Evolutionary conservation across 2,329 filamentous ascomycete species (phyloP).

Genomic region (Claviceps maximensis): DNA sequence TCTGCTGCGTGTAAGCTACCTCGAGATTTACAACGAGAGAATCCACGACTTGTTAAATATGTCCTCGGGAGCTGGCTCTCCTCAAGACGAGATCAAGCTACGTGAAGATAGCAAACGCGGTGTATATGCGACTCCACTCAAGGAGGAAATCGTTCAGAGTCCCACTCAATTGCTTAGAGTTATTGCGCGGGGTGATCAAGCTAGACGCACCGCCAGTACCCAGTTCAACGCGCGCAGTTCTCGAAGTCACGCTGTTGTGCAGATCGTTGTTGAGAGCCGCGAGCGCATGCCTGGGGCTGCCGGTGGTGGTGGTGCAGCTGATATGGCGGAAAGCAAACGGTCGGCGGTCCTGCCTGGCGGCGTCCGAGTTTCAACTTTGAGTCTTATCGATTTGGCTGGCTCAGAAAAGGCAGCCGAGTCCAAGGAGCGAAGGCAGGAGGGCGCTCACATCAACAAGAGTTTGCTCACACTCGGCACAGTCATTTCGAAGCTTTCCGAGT

Average conservation of each 20-base stretch:
- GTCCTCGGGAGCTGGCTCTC: constrained; percentile 42
- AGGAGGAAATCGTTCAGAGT: constrained; percentile 97
- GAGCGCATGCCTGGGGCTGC: constrained; percentile 56
- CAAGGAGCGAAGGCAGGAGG: constrained; percentile 87
- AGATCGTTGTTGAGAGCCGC: constrained; percentile 95
- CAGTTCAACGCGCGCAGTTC: constrained; percentile 96
- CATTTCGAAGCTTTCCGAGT: constrained; percentile 80
- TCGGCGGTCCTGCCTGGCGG: constrained; percentile 66
- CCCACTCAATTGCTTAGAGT: constrained; percentile 89
- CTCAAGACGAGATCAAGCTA: constrained; percentile 89
- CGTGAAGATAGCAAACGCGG: constrained; percentile 93
- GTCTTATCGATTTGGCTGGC: constrained; percentile 88
- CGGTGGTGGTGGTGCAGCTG: constrained; percentile 26
- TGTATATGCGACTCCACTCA: constrained; percentile 89
- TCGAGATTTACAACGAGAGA: constrained; percentile 98
- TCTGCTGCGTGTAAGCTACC: constrained; percentile 85
- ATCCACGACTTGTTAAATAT: constrained; percentile 88
- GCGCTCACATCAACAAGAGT: constrained; percentile 97
- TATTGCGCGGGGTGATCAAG: constrained; percentile 86
- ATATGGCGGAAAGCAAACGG: constrained; percentile 39
- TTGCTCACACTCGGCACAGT: constrained; percentile 89
- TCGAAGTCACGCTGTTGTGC: constrained; percentile 93
- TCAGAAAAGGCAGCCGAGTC: constrained; percentile 92
- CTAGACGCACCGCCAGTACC: constrained; percentile 79
- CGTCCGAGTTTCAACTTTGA: constrained; percentile 87